Conservation (phyloP, 768 basidiomycete species). For the Termitomyces sp. region DNA sequence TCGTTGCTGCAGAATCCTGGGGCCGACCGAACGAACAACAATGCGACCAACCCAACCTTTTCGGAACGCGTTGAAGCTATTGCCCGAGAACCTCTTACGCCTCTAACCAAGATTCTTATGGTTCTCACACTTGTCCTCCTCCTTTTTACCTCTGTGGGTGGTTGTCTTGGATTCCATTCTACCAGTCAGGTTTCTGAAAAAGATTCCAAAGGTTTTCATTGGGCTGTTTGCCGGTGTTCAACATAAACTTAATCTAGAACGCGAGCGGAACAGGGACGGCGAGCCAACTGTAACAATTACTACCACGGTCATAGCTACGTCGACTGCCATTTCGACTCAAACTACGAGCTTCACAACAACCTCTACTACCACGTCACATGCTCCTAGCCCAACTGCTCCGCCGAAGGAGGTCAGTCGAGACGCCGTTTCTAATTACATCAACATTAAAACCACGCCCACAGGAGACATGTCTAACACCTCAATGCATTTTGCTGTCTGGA, state of each 20-base stretch:
- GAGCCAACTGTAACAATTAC: constrained; percentile 30
- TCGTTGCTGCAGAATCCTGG: constrained; percentile 54
- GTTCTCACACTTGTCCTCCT: constrained; percentile 71
- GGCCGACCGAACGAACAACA: constrained; percentile 24
- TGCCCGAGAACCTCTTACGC: constrained; percentile 74
- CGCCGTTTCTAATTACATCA: neutral
- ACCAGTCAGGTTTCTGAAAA: neutral
- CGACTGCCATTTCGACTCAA: constrained; percentile 21
- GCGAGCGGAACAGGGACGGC: constrained; percentile 30
- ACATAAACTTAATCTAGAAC: constrained; percentile 59
- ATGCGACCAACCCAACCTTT: constrained; percentile 25
- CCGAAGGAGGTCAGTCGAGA: constrained; percentile 43
- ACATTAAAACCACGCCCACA: constrained; percentile 20
- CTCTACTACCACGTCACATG: constrained; percentile 33
- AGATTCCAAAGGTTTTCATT: constrained; percentile 61
- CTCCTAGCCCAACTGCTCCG: constrained; percentile 44
- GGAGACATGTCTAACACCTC: constrained; percentile 67
- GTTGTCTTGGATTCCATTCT: neutral
- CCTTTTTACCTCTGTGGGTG: constrained; percentile 60
- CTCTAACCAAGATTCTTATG: constrained; percentile 79
- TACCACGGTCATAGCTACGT: constrained; percentile 30
- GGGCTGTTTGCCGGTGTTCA: constrained; percentile 91
- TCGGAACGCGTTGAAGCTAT: constrained; percentile 46
- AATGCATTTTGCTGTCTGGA: constrained; percentile 82
- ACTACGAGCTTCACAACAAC: constrained; percentile 24